phyloP scores from a whole-genome alignment of 176 grass and related monocot species.

The bread wheat (Triticum aestivum) region DNA sequence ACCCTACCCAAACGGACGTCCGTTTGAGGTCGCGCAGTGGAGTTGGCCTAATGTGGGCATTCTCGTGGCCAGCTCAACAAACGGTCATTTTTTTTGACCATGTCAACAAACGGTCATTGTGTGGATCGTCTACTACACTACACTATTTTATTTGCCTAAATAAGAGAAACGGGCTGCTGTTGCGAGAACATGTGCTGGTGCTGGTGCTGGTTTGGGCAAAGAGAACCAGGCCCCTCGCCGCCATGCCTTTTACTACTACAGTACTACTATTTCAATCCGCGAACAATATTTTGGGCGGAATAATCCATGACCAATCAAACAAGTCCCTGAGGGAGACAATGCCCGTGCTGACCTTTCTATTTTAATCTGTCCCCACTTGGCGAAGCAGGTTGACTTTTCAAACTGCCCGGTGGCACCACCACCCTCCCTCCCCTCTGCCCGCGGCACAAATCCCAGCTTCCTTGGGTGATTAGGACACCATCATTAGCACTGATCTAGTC shows the following conservation, averaged over 20 bases:
- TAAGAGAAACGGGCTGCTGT: too few relatives aligned
- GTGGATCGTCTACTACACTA: too few relatives aligned
- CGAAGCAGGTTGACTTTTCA: neutral
- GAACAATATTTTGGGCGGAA: neutral
- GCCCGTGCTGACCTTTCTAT: conserved; percentile 19
- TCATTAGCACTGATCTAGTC: neutral
- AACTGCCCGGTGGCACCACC: neutral
- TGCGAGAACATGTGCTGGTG: neutral
- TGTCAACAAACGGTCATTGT: neutral
- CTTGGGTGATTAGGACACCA: conserved; percentile 15
- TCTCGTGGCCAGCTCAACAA: neutral
- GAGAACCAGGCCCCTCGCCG: neutral
- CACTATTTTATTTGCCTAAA: too few relatives aligned
- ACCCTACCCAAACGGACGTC: too few relatives aligned
- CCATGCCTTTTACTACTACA: neutral
- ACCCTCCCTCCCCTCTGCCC: neutral
- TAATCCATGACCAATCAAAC: neutral
- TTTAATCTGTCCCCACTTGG: neutral
- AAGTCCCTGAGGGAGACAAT: neutral
- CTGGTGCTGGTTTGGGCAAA: neutral
- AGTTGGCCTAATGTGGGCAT: neutral
- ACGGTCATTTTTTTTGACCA: too few relatives aligned
- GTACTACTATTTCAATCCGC: neutral
- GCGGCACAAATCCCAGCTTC: conserved; percentile 5
- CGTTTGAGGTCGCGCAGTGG: too few relatives aligned